phyloP scores from a whole-genome alignment of 2,329 filamentous ascomycete species.

The Dactylellina leptospora region DNA sequence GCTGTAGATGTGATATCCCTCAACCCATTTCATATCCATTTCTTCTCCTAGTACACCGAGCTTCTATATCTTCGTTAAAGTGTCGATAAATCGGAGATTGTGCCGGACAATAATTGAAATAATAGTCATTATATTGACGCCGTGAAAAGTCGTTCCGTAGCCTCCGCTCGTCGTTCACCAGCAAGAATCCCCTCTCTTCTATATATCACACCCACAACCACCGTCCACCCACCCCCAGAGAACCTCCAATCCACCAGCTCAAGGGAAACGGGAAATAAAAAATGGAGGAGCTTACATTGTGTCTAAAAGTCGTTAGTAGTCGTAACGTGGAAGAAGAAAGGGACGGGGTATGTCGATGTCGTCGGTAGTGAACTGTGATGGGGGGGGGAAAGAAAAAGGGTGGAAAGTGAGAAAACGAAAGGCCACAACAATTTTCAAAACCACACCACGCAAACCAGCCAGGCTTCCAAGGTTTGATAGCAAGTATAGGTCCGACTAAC shows the following conservation, averaged over 20 bases:
- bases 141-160: too few relatives aligned
- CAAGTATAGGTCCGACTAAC: too few relatives aligned
- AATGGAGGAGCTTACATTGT: slow-evolving; percentile 40
- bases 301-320: slow-evolving; percentile 42
- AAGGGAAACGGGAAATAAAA: neutral
- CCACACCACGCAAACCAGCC: slow-evolving; percentile 8
- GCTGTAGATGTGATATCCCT: neutral
- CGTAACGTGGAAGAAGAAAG: slow-evolving; percentile 26
- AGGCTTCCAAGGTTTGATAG: neutral
- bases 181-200: slow-evolving; percentile 12
- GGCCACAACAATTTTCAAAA: slow-evolving; percentile 27
- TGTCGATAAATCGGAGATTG: too few relatives aligned
- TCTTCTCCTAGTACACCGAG: too few relatives aligned
- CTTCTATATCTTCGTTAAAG: too few relatives aligned
- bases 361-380: slow-evolving; percentile 24
- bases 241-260: slow-evolving; percentile 1
- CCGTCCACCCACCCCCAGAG: neutral
- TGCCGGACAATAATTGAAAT: too few relatives aligned
- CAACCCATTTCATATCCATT: neutral
- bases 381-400: slow-evolving; percentile 6
- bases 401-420: slow-evolving; percentile 9
- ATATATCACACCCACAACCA: slow-evolving; percentile 4
- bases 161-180: neutral
- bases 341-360: slow-evolving; percentile 13
- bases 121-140: too few relatives aligned